Percentiles rank a stretch among this genome's conserved stretches.
These are phyloP conservation scores for Colletotrichum incanum DNA, from an alignment of 2,329 filamentous ascomycete species.

Conservation along the genomic window DNA sequence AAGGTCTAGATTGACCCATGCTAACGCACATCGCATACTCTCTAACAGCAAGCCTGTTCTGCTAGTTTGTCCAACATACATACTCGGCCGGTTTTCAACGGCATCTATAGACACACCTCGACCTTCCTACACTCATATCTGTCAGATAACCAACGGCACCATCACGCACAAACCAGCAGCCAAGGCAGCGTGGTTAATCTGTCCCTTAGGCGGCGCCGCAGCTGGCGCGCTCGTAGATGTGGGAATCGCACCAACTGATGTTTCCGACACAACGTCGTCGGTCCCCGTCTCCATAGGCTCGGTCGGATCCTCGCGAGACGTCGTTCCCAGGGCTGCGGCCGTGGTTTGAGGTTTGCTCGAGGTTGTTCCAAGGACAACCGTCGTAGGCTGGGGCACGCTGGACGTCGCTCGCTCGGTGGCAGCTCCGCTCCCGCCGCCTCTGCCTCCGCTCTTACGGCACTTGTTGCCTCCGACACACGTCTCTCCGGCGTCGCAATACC, in stretches of 20 bases:
- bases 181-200: background rate
- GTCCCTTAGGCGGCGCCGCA: background rate
- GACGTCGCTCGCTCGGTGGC: background rate
- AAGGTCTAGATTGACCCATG: too few relatives aligned
- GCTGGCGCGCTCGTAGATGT: background rate
- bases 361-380: background rate
- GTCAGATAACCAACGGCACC: background rate
- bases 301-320: background rate
- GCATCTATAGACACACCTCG: background rate
- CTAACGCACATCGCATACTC: background rate
- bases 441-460: background rate
- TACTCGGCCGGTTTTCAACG: background rate
- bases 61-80: background rate
- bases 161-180: background rate
- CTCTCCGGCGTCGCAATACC: slow-evolving; percentile 28
- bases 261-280: background rate
- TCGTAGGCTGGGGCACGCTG: background rate
- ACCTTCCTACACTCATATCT: background rate
- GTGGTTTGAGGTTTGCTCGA: background rate
- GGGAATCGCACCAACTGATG: background rate
- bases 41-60: background rate
- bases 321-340: background rate
- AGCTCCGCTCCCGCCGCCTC: background rate
- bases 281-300: background rate
- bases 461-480: slow-evolving; percentile 30